These are phyloP conservation scores for Rutstroemia sp. DNA, from an alignment of 2,329 filamentous ascomycete genomes.

Conservation along the genomic window DNA sequence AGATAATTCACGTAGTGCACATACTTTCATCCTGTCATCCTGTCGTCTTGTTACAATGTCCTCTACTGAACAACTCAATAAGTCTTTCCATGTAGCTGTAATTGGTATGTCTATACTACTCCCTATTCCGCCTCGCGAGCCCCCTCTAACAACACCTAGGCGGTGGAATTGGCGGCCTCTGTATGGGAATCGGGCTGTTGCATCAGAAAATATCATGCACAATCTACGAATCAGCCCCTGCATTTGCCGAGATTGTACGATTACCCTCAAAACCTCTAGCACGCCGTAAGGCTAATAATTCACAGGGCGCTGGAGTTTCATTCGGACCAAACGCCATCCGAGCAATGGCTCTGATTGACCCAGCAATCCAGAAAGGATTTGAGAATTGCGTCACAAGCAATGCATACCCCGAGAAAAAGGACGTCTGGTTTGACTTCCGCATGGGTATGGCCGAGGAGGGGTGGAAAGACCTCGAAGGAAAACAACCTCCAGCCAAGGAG, in stretches of 20 bases:
- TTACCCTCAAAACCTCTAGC: neutral
- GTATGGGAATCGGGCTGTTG: constrained; percentile 25
- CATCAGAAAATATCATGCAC: constrained; percentile 25
- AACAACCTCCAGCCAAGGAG: constrained; percentile 12
- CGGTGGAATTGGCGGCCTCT: constrained; percentile 27
- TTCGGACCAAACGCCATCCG: constrained; percentile 27
- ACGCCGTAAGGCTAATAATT: no score
- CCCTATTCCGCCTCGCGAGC: neutral
- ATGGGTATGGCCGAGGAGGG: constrained; percentile 20
- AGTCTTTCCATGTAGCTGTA: constrained; percentile 27
- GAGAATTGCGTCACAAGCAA: constrained; percentile 22
- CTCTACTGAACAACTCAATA: constrained; percentile 14
- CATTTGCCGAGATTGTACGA: constrained; percentile 26
- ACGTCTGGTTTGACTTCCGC: constrained; percentile 26
- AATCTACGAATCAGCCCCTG: constrained; percentile 26
- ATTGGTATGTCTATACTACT: constrained; percentile 14
- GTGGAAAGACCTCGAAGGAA: constrained; percentile 16
- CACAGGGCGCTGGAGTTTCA: constrained; percentile 24
- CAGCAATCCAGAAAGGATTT: constrained; percentile 21
- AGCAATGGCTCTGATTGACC: constrained; percentile 26
- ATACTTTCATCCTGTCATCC: no score
- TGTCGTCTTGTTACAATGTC: constrained; percentile 9
- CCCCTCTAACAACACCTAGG: constrained; percentile 12
- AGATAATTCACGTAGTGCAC: neutral
- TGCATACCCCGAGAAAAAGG: constrained; percentile 19